These are phyloP conservation scores for Secale cereale DNA, from an alignment of 176 grass and related monocot genomes.

Conservation along the genomic window DNA sequence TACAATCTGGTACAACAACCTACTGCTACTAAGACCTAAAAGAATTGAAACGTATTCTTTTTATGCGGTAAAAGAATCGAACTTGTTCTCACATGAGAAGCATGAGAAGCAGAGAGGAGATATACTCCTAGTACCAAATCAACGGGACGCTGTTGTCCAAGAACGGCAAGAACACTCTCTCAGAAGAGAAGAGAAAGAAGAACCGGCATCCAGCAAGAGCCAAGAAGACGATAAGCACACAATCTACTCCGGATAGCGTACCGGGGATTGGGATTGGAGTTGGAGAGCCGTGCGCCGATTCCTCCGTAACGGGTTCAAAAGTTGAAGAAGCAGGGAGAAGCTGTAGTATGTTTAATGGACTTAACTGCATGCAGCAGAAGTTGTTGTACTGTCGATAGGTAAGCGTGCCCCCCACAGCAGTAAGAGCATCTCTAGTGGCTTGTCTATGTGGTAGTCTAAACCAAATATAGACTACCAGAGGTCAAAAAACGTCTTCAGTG, in stretches of 20 bases:
- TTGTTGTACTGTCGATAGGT: not conserved
- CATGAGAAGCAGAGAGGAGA: not conserved
- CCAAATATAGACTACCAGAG: too few relatives aligned
- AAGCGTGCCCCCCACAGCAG: not conserved
- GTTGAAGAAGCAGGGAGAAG: slow-evolving; percentile 2
- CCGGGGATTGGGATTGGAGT: not conserved
- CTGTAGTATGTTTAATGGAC: slow-evolving; percentile 18
- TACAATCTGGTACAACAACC: not conserved
- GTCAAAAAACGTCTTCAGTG: too few relatives aligned
- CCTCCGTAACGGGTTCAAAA: not conserved
- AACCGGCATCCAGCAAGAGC: not conserved
- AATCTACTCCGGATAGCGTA: not conserved
- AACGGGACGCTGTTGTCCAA: not conserved
- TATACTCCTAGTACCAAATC: not conserved
- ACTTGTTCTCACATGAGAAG: not conserved
- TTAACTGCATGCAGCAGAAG: slow-evolving; percentile 31
- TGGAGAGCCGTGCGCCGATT: slow-evolving; percentile 1
- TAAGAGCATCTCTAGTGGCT: too few relatives aligned
- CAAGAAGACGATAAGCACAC: not conserved
- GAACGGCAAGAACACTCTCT: not conserved
- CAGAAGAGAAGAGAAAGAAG: not conserved
- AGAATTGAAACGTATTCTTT: not conserved
- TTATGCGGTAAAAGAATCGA: too few relatives aligned
- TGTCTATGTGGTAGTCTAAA: too few relatives aligned
- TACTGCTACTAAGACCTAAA: slow-evolving; percentile 5